Base-by-base conservation (phyloP, 768 basidiomycete species). In the Lentinula sp. region DNA sequence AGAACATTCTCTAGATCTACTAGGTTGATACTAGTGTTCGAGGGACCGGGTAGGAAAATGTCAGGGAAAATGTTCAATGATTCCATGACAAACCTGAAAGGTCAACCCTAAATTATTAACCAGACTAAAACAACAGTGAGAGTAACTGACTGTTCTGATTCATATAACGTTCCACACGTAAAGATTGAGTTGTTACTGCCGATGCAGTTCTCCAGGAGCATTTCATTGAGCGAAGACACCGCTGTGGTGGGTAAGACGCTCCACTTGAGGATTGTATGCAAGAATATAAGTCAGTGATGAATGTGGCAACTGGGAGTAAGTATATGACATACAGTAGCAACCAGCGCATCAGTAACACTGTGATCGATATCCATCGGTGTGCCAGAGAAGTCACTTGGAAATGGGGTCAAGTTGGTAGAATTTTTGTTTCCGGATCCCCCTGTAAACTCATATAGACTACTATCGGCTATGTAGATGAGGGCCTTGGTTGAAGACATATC, bases 1-100 rank as follows among this genome's bases (percentile, higher is more conserved):
- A 59, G 58, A 23, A 50, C 15, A 37, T 59, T 59, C 35, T 59
- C 58, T 16, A 59, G 58, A 13, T 59, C 46, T 5, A 9, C 32
- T 1, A 59, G 58, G 16, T 37, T 4, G 21, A 59, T 59, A 23
- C 23, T 46, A 10, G 18, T n/a, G 9, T 6, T 21, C 3, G 58
- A 59, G 28, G 45, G 31, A 3, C n/a, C 18, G n/a, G 34, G 34
- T 48, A 48, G 16, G 28, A 50, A 5, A 35, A 59, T 7, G 16
- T 59, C 58, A 5, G 58, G 58, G 32, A 49, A 59, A 7, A 59
- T 39, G 34, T 50, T 39, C 18, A 59, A 23, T 11, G 11, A 37
- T 34, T 48, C 46, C 57, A 59, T 59, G 8, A 59, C 48, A 23
- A 48, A 59, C 21, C 58, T 48, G 31, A 35, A 5, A 18, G 21